Percentiles rank a stretch among this genome's conserved stretches.
Conservation (phyloP, 225 moss, liverwort and hornwort genomes). For the Sphagnum tenellum region DNA sequence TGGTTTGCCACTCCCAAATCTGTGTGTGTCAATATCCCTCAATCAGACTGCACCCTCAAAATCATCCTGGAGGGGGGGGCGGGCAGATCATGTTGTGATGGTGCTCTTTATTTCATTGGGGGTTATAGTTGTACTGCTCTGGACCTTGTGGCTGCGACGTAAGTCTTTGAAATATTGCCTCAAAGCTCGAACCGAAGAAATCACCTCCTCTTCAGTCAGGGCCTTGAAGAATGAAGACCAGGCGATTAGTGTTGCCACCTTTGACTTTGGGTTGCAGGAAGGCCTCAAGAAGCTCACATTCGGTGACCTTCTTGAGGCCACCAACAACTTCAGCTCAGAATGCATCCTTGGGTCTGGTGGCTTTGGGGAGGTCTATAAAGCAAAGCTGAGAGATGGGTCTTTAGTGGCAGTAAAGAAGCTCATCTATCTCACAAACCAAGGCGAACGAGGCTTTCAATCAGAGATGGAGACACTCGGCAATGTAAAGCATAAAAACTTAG, state of each 20-base stretch:
- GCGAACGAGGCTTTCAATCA: slow-evolving; percentile 1
- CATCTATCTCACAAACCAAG: slow-evolving; percentile 1
- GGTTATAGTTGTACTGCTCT: neutral
- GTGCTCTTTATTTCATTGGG: neutral
- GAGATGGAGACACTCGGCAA: slow-evolving; percentile 7
- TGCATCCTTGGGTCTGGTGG: slow-evolving; percentile 3
- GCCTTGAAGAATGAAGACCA: slow-evolving; percentile 3
- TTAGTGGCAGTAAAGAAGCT: slow-evolving; percentile 5
- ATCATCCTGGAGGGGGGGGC: too few relatives aligned
- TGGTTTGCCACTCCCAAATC: neutral
- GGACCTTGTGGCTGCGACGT: neutral
- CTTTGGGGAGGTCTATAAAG: slow-evolving; percentile 6
- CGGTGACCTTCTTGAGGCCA: slow-evolving; percentile 2
- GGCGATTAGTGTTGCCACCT: slow-evolving; percentile 7
- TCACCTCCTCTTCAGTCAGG: neutral
- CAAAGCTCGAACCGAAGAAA: slow-evolving; percentile 3
- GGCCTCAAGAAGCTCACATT: slow-evolving; percentile 1
- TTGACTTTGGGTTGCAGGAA: neutral
- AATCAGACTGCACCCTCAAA: neutral
- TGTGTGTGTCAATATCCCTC: neutral
- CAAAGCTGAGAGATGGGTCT: neutral
- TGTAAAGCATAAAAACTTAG: slow-evolving; percentile 3
- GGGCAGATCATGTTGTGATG: neutral
- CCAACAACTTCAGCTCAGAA: slow-evolving; percentile 5
- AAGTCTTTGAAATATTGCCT: neutral